phyloP scores from a whole-genome alignment of 1,284 basidiomycete genomes.

The Phellinidium pouzarii region DNA sequence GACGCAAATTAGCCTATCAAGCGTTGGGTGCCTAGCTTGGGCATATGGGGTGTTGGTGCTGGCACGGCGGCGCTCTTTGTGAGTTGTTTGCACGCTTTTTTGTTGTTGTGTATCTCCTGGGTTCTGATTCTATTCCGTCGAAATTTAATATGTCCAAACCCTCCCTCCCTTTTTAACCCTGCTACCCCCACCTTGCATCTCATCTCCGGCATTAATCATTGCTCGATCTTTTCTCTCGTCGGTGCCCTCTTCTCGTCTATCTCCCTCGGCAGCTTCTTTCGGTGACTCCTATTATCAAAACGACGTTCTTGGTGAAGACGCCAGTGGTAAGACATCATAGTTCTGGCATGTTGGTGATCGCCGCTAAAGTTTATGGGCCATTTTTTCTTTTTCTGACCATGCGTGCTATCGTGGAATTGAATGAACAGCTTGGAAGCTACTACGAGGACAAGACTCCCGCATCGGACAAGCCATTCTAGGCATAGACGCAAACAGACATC shows the following conservation, averaged over 20 bases:
- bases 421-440: conserved; percentile 54
- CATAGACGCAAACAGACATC: conserved; percentile 12
- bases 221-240: not conserved
- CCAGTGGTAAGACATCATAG: conserved; percentile 32
- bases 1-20: conserved; percentile 39
- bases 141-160: not conserved
- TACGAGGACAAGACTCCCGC: conserved; percentile 71
- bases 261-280: conserved; percentile 32
- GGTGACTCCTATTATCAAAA: conserved; percentile 38
- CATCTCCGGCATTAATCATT: not conserved
- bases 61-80: conserved; percentile 63
- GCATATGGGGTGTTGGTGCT: conserved; percentile 62
- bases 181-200: not conserved
- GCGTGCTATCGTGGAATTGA: not conserved
- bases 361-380: conserved; percentile 25
- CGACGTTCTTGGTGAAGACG: conserved; percentile 35
- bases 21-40: conserved; percentile 53
- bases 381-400: conserved; percentile 13
- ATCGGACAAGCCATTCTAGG: conserved; percentile 76
- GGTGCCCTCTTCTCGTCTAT: not conserved
- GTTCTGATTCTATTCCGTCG: not conserved
- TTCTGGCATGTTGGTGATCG: conserved; percentile 9
- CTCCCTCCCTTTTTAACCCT: not conserved
- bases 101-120: not conserved
- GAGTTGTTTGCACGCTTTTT: conserved; percentile 25